These are phyloP conservation scores for Entomortierella parvispora DNA, from an alignment of 192 early-diverging fungal species.

Conservation along the genomic window DNA sequence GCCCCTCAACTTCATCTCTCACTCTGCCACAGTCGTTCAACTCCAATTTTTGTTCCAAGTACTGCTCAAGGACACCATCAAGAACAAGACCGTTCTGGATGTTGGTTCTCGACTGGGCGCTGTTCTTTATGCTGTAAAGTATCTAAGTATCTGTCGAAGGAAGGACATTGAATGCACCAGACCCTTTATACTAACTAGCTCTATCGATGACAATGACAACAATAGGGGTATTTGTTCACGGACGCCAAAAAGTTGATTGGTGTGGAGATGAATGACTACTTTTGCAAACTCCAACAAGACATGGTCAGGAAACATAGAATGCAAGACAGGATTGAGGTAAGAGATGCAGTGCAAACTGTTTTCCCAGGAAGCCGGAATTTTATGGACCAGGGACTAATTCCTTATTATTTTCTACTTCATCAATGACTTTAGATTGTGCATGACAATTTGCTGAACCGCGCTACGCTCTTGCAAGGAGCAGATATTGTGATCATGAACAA, in stretches of 20 bases:
- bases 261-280: slow-evolving; percentile 70
- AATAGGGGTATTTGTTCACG: slow-evolving; percentile 64
- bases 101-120: slow-evolving; percentile 69
- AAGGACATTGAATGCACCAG: background rate
- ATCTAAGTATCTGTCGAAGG: background rate
- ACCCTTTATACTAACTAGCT: background rate
- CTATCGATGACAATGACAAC: background rate
- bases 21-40: slow-evolving; percentile 65
- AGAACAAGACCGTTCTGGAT: slow-evolving; percentile 63
- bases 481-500: slow-evolving; percentile 72
- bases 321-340: slow-evolving; percentile 62
- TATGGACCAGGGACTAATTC: too few species aligned
- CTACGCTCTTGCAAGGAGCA: slow-evolving; percentile 52
- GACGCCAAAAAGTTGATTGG: slow-evolving; percentile 64
- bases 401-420: background rate
- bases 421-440: slow-evolving; percentile 56
- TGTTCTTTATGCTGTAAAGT: slow-evolving; percentile 65
- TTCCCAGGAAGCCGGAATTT: too few species aligned
- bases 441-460: slow-evolving; percentile 56
- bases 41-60: slow-evolving; percentile 66
- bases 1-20: slow-evolving; percentile 65
- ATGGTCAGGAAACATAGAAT: slow-evolving; percentile 63
- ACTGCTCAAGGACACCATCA: slow-evolving; percentile 50
- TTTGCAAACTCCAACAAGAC: slow-evolving; percentile 59
- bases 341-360: too few species aligned